Evolutionary conservation across 192 early-diverging fungal genomes (phyloP), one percentile per base, ranked within the genome.

Genomic region (Lunasporangiospora selenospora): DNA sequence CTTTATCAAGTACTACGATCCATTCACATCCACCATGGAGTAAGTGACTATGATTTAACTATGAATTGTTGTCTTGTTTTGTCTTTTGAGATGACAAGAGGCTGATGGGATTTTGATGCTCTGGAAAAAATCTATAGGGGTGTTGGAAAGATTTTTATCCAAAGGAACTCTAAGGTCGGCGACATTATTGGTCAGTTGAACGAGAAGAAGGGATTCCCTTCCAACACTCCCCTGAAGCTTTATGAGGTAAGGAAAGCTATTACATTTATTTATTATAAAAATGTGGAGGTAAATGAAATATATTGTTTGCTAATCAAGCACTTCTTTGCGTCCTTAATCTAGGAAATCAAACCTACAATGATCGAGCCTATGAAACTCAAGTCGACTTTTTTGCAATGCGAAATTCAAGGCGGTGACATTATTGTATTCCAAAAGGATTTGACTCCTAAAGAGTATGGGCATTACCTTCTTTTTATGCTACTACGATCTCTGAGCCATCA

Each of bases 401-500:
- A 99, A 67, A 87, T 99, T 44, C 89, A 93, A 67, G 90, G 90
- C 52, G 97, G 97, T 30, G 97, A 99, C 66, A 98, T 99, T 52
- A 85, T 99, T 52, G 89, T 85, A 59, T 88, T 90, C 75, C 94
- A 97, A 76, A 76, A 75, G 19, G 77, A 77, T 21, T 58, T 87
- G 21, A 81, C 75, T 18, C 75, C 64, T 29, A 75, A 79, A 58
- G 77, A 84, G 76, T 83, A 71, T 15, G 66, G 18, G 32, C 9
- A 0, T 40, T 36, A 5, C 4, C 3, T 39, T n/a, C 7, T 54
- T 40, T 39, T 0, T 19, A 7, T 24, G n/a, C n/a, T n/a, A n/a
- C n/a, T n/a, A n/a, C n/a, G n/a, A n/a, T n/a, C n/a, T n/a, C n/a
- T n/a, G 24, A 29, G 3, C 45, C 23, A 47, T 9, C 6, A 19